A percentile compares a stretch with the other conserved stretches of the same genome.
Evolutionary conservation across 2,329 filamentous ascomycete genomes (phyloP).

Genomic region (Neofusicoccum cordaticola): DNA sequence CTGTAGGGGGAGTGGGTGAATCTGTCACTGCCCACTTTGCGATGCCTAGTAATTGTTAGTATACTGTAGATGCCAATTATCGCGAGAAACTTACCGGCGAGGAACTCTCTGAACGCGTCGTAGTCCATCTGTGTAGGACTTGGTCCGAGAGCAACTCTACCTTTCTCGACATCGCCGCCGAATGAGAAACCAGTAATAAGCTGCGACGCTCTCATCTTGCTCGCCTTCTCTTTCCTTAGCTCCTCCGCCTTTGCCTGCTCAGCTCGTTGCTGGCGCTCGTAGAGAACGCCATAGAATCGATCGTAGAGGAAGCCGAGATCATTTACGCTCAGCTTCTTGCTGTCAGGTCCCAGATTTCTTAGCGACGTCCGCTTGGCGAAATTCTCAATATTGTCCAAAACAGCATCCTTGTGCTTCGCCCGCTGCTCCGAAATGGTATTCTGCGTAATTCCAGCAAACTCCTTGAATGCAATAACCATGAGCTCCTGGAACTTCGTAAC

Average conservation of each 20-base stretch:
- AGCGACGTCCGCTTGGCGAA: conserved; percentile 97
- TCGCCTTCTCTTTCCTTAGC: conserved; percentile 69
- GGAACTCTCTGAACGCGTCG: conserved; percentile 89
- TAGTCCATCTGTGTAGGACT: conserved; percentile 97
- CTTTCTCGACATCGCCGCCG: conserved; percentile 65
- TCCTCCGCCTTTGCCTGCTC: conserved; percentile 62
- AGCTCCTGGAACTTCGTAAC: conserved; percentile 96
- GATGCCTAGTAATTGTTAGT: conserved; percentile 53
- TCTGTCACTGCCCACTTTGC: conserved; percentile 93
- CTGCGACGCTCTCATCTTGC: conserved; percentile 53
- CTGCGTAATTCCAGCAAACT: conserved; percentile 94
- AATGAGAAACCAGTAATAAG: conserved; percentile 48
- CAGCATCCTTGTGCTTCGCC: conserved; percentile 87
- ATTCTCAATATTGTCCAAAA: conserved; percentile 92
- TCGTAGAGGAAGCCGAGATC: conserved; percentile 92
- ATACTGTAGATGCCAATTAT: neutral
- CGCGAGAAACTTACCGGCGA: conserved; percentile 54
- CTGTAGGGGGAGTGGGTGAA: conserved; percentile 63
- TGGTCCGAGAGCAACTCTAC: conserved; percentile 80
- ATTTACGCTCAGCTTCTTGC: conserved; percentile 80
- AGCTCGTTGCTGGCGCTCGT: conserved; percentile 83
- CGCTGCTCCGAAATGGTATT: conserved; percentile 85
- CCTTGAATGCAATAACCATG: conserved; percentile 98
- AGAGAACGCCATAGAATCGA: conserved; percentile 86
- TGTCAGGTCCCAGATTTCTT: conserved; percentile 90